Conservation (phyloP, 805 yeast species). For the Citeromyces nyonsensis region DNA sequence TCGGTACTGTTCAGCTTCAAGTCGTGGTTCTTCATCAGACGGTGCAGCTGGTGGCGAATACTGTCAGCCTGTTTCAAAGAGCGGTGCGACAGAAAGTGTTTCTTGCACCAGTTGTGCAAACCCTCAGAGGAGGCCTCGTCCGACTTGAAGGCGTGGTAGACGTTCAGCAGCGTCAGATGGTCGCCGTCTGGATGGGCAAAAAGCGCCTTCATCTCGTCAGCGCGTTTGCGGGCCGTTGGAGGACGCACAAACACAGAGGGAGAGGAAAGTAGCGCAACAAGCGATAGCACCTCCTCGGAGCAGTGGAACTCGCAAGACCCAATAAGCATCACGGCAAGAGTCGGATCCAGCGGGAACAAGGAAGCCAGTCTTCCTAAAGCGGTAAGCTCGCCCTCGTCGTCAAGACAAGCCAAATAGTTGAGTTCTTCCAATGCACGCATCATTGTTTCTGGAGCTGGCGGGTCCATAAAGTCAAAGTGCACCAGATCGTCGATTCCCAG, state of each 20-base stretch:
- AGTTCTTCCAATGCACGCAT: constrained; percentile 96
- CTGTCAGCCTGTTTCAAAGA: constrained; percentile 76
- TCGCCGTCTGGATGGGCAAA: constrained; percentile 95
- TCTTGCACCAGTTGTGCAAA: constrained; percentile 77
- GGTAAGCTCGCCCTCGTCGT: constrained; percentile 85
- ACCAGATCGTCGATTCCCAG: constrained; percentile 92
- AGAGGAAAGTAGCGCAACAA: constrained; percentile 82
- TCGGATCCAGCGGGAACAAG: constrained; percentile 90
- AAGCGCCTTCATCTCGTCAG: constrained; percentile 76
- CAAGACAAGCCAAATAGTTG: constrained; percentile 77
- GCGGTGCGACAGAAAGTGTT: constrained; percentile 72
- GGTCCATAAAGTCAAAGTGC: constrained; percentile 97
- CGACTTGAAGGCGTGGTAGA: constrained; percentile 66
- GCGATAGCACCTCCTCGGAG: constrained; percentile 76
- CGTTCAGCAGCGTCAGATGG: constrained; percentile 81
- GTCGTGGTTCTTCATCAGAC: constrained; percentile 74
- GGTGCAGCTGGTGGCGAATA: constrained; percentile 68
- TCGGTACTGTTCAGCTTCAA: constrained; percentile 59
- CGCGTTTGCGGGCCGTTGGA: constrained; percentile 68
- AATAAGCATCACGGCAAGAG: constrained; percentile 84
- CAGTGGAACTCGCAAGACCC: constrained; percentile 77
- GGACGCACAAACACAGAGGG: constrained; percentile 95
- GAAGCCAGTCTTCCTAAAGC: constrained; percentile 83
- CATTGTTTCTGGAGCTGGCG: constrained; percentile 99
- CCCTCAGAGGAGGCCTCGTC: constrained; percentile 60